Base-by-base conservation (phyloP, 192 early-diverging fungal genomes). In the Glomus cerebriforme region DNA sequence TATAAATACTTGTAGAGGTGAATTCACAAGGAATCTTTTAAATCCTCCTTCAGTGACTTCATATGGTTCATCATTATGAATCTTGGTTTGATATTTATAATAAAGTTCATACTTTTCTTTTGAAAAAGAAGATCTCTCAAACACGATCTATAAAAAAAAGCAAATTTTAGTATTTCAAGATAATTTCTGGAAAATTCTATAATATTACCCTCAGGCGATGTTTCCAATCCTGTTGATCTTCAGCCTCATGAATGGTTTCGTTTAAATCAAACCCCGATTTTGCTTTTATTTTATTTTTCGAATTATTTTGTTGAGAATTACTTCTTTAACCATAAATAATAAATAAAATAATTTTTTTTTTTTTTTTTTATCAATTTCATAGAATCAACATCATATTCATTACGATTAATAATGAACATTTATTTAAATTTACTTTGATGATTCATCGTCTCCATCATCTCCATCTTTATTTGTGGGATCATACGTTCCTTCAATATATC, bases 21-120 rank as follows among this genome's bases (percentile, higher is more conserved):
- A 87, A 32, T 88, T 83, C 31, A 95, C 92, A 12, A 99, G 83
- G 78, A 99, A 99, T 12, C 85, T 80, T 31, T 64, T 77, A 84
- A 91, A 94, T 6, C 82, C 64, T 29, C 70, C 9, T 54, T 84
- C 84, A 32, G 88, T 85, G 60, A 92, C 39, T 17, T 91, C 86
- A 22, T 78, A 45, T 0, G 87, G 81, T 7, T 82, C 73, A 77
- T 99, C 97, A 22, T 91, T 80, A 83, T 99, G 97, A n/a, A 99
- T 84, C 0, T 78, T 77, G 6, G 81, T 85, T 81, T 99, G 97
- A 80, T 98, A 99, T 73, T 90, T 92, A 9, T 81, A 75, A 81
- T 93, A 99, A 12, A 99, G 82, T 0, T 86, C 81, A 77, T 89
- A 95, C 19, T 94, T 95, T 77, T 92, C 93, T 64, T 90, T 80